A percentile compares a stretch with the other conserved stretches of the same genome.
These are phyloP conservation scores for Calocybe gangraenosa DNA, from an alignment of 768 basidiomycete genomes.

Conservation along the genomic window DNA sequence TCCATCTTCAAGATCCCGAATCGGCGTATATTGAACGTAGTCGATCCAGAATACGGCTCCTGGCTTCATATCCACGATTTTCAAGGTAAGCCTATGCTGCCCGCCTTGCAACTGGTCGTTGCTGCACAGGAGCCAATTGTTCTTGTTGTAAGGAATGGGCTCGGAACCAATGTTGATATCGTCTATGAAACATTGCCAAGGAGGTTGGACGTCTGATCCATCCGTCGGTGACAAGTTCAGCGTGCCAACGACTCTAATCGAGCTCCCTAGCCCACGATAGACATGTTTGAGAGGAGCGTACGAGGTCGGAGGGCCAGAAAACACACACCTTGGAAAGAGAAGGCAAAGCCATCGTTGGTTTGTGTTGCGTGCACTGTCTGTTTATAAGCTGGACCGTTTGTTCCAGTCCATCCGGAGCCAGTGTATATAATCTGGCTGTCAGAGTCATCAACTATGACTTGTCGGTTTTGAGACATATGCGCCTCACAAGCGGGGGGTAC, in stretches of 20 bases:
- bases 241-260: slow-evolving; percentile 4
- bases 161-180: slow-evolving; percentile 7
- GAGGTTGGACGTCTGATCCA: slow-evolving; percentile 10
- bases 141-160: slow-evolving; percentile 1
- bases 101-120: slow-evolving; percentile 14
- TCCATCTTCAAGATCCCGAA: neutral
- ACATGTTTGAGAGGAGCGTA: neutral
- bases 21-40: slow-evolving; percentile 5
- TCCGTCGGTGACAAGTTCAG: slow-evolving; percentile 6
- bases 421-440: slow-evolving; percentile 24
- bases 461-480: neutral
- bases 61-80: slow-evolving; percentile 4
- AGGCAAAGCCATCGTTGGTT: slow-evolving; percentile 21
- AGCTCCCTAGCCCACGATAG: neutral
- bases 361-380: slow-evolving; percentile 26
- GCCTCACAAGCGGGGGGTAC: no score
- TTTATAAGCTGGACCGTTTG: slow-evolving; percentile 26
- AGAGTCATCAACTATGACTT: slow-evolving; percentile 27
- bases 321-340: slow-evolving; percentile 26
- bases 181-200: slow-evolving; percentile 22
- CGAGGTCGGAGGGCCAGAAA: neutral
- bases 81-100: slow-evolving; percentile 18
- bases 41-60: slow-evolving; percentile 5
- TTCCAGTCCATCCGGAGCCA: slow-evolving; percentile 26
- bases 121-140: slow-evolving; percentile 19